phyloP scores from a whole-genome alignment of 2,329 filamentous ascomycete genomes.

The Talaromyces atroroseus region DNA sequence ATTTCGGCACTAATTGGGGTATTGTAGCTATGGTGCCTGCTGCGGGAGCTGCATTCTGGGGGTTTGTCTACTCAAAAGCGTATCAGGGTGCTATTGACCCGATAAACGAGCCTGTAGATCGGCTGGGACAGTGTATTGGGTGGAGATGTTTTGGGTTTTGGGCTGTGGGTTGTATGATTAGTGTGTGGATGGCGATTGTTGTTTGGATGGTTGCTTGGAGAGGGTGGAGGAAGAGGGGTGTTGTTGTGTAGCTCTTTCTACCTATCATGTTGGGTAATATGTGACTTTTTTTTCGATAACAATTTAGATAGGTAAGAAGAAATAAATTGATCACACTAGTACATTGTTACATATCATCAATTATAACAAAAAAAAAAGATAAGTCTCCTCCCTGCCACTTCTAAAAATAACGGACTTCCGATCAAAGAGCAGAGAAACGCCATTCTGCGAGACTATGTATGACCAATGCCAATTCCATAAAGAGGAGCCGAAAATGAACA shows the following conservation, averaged over 20 bases:
- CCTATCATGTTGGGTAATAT: too few relatives aligned
- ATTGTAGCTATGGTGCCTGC: constrained; percentile 91
- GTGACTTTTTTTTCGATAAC: too few relatives aligned
- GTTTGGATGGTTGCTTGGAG: constrained; percentile 78
- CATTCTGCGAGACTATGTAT: not conserved
- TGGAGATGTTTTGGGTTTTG: constrained; percentile 81
- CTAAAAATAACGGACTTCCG: not conserved
- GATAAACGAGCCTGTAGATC: not conserved
- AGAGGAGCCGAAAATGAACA: not conserved
- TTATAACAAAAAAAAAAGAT: not conserved
- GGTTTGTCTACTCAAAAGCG: constrained; percentile 67
- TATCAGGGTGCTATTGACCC: constrained; percentile 28
- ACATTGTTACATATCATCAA: not conserved
- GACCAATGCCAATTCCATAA: constrained; percentile 7
- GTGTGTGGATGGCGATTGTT: constrained; percentile 69
- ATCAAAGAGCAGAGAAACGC: constrained; percentile 3
- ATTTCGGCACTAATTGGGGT: constrained; percentile 97
- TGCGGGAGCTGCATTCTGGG: constrained; percentile 82
- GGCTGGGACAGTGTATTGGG: constrained; percentile 66
- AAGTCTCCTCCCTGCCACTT: not conserved
- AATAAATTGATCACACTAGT: not conserved
- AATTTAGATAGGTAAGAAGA: too few relatives aligned
- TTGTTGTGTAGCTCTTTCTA: constrained; percentile 60
- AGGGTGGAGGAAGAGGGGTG: constrained; percentile 71
- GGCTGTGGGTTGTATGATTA: constrained; percentile 66